Base-by-base conservation (phyloP, 73 alveolate species). In the Uronychia setigera region DNA sequence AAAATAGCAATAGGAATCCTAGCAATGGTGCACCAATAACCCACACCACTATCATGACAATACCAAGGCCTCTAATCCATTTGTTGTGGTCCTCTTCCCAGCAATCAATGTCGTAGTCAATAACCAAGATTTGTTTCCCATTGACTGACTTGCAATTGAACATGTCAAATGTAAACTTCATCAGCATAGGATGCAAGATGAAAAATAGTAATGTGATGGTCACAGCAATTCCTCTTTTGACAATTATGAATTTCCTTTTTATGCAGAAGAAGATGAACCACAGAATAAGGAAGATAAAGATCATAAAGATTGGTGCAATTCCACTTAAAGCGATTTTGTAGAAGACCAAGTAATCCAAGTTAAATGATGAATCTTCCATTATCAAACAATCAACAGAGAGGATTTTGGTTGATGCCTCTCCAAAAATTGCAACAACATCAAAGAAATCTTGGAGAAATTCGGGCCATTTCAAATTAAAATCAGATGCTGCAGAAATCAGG, bases 21-120 rank as follows among this genome's bases (percentile, higher is more conserved):
- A 89, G 32, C 1, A 89, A 78, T 29, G 95, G 95, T 60, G 80
- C 33, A 26, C 92, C 95, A 84, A 84, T 29, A 19, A 84, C 95
- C 95, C 95, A 89, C 32, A 89, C 80, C 1, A 89, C 31, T 1
- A 89, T n/a, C 83, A 84, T 89, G 0, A 90, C 90, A 19, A 79
- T 29, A 27, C 92, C 95, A 34, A 84, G 79, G 5, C 35, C 0
- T 0, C 78, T 29, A 34, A 80, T 74, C 90, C 87, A 83, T 26
- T 19, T 34, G 11, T 33, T 29, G 57, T 89, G 95, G 28, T 58
- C 29, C 1, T 31, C 28, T 27, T 81, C 58, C 89, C 87, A 89
- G 60, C 95, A 89, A 35, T 74, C 76, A 30, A 83, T 77, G 34
- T 78, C 80, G 35, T 80, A 46, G 46, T 89, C 83, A 30, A 79